These are phyloP conservation scores for Globisporangium lucens DNA, from an alignment of 352 stramenopile species.

Conservation along the genomic window DNA sequence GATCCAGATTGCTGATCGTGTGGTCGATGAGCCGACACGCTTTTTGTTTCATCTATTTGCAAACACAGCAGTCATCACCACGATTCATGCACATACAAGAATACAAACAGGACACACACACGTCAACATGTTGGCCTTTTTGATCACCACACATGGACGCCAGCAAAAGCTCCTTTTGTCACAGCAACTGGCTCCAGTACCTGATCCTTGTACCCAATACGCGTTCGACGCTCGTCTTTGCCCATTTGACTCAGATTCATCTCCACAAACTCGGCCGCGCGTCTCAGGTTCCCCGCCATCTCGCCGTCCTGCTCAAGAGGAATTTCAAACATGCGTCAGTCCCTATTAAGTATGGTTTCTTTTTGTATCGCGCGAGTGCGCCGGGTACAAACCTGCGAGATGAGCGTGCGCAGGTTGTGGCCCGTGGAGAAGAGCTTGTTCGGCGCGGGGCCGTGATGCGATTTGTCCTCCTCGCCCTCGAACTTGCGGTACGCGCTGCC, in stretches of 20 bases:
- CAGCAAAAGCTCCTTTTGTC: neutral
- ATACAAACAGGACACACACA: constrained; percentile 16
- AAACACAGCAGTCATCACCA: constrained; percentile 75
- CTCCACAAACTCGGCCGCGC: constrained; percentile 91
- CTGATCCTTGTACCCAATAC: constrained; percentile 97
- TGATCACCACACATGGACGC: constrained; percentile 14
- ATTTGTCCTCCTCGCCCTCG: constrained; percentile 96
- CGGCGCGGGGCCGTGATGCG: constrained; percentile 92
- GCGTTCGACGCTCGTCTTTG: constrained; percentile 93
- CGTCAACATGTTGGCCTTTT: constrained; percentile 13
- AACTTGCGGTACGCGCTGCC: constrained; percentile 96
- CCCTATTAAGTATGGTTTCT: neutral
- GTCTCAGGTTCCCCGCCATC: constrained; percentile 80
- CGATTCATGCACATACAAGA: constrained; percentile 16
- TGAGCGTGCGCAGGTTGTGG: constrained; percentile 94
- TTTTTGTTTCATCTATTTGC: constrained; percentile 91
- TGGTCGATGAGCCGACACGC: constrained; percentile 86
- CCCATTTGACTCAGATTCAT: constrained; percentile 97
- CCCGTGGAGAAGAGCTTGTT: constrained; percentile 95
- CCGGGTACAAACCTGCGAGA: constrained; percentile 69
- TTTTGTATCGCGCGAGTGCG: neutral
- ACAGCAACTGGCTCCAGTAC: constrained; percentile 37
- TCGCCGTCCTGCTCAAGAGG: constrained; percentile 60
- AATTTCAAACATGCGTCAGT: neutral
- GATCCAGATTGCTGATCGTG: constrained; percentile 92